Base-by-base conservation (phyloP, 1,284 basidiomycete genomes). In the Sparassis latifolia region DNA sequence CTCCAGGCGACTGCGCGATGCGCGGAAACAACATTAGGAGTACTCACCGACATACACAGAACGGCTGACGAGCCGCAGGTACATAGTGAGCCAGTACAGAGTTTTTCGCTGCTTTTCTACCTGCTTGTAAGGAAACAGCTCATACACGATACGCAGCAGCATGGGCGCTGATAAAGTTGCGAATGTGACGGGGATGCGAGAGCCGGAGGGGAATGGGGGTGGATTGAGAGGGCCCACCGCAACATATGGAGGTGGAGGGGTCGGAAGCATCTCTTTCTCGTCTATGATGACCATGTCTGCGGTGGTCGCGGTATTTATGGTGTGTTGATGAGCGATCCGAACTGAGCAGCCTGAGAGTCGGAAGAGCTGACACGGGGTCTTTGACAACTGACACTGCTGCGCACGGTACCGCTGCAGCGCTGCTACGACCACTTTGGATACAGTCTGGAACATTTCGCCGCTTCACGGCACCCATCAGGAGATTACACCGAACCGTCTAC, bases 61-160 rank as follows among this genome's bases (percentile, higher is more conserved):
- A 12, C 75, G 74, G 56, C 80, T 82, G 42, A 86, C 84, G n/a
- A 81, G 68, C 30, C 87, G 71, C 31, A 89, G 71, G 40, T 69
- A 71, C n/a, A 73, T 73, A 0, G 75, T 71, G 27, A 90, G 64
- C 86, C 86, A 89, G 53, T 84, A 81, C 7, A 88, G 69, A 0
- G 75, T 80, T 66, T 77, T 80, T 31, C 84, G 72, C 59, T 85
- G 84, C 12, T 72, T 69, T 57, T 79, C 76, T 12, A 69, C 56
- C 48, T 58, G 68, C 35, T 69, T 71, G 53, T 69, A 70, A 2
- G 78, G 75, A 55, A 88, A 84, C 1, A 77, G 75, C 47, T 70
- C 66, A 55, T 86, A 80, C 3, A 89, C 75, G 47, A 87, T 76
- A 45, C 80, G 72, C 48, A 86, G 73, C 27, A 86, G 69, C 5